These are phyloP conservation scores for Dinochytrium kinnereticum DNA, from an alignment of 371 early-diverging fungal genomes.

Conservation along the genomic window DNA sequence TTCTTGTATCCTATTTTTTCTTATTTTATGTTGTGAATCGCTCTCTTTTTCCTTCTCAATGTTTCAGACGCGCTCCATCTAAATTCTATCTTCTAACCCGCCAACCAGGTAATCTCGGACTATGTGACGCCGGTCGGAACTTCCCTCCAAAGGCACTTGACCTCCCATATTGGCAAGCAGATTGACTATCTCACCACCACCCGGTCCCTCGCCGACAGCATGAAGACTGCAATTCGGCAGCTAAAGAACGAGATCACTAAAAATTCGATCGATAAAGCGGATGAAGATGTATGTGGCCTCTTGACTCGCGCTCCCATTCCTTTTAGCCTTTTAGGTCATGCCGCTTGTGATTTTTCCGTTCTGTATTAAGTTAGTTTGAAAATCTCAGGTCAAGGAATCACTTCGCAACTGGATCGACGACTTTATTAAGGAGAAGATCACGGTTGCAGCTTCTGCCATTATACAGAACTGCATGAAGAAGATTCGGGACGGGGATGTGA, in stretches of 20 bases:
- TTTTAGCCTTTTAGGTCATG: not conserved
- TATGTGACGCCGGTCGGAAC: slow-evolving; percentile 86
- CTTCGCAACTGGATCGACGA: slow-evolving; percentile 79
- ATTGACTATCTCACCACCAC: slow-evolving; percentile 84
- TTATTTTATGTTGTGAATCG: too few relatives aligned
- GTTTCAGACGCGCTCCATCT: too few relatives aligned
- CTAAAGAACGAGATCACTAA: slow-evolving; percentile 84
- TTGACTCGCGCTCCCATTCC: slow-evolving; percentile 11
- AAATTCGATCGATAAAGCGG: slow-evolving; percentile 76
- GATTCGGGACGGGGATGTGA: slow-evolving; percentile 93
- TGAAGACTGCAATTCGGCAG: slow-evolving; percentile 93
- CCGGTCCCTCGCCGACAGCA: slow-evolving; percentile 89
- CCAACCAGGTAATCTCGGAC: slow-evolving; percentile 91
- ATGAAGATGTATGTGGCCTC: slow-evolving; percentile 70
- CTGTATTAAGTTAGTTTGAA: slow-evolving; percentile 8
- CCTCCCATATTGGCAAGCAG: slow-evolving; percentile 82
- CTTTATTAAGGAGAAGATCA: slow-evolving; percentile 91
- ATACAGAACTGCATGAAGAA: slow-evolving; percentile 80
- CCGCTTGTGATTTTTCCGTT: slow-evolving; percentile 22
- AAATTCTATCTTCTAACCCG: too few relatives aligned
- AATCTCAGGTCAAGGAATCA: slow-evolving; percentile 58
- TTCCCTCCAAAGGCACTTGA: slow-evolving; percentile 83
- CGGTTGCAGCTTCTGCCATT: slow-evolving; percentile 81
- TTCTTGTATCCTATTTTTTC: not conserved
- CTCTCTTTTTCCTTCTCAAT: too few relatives aligned